Evolutionary conservation across 768 basidiomycete species (phyloP), one percentile per base, ranked within the genome.

Genomic region (Dentipellis sp.): DNA sequence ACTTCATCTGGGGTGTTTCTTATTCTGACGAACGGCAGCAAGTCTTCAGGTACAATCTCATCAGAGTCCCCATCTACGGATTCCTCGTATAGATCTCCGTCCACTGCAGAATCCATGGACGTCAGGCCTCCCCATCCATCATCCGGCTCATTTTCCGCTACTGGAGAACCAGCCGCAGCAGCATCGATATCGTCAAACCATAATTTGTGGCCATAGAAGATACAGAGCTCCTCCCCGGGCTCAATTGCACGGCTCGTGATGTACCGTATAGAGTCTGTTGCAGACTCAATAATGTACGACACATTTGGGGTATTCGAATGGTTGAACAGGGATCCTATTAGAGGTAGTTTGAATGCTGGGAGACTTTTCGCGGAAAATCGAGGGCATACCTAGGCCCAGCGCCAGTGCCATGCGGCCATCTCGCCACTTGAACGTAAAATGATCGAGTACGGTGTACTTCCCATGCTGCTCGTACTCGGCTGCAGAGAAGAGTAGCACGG

Each of bases 321-420:
- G 65, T 91, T 93, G 71, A 93, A 91, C 10, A 93, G 64, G 2
- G 89, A 91, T 4, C 91, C 91, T 90, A 58, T 10, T 2, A n/a
- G 10, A 53, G n/a, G 10, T 40, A 40, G n/a, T n/a, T 40, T n/a
- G 39, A 10, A 40, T 10, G 39, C n/a, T 40, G 10, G 10, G 10
- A 40, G 39, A 40, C 10, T n/a, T 35, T n/a, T n/a, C n/a, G n/a
- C n/a, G 34, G 23, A 42, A 16, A 36, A 10, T 35, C 11, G 11
- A 16, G 14, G 19, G 42, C 50, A 16, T 49, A 64, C 56, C 61
- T 23, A 59, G 52, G 17, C 52, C 55, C 16, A 63, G 21, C 10
- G 47, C 47, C 19, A 49, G 75, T 0, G 88, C 92, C 84, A 87
- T 85, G 7, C 79, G 72, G 5, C 85, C 82, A 57, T 84, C 83